Evolutionary conservation across 2,329 filamentous ascomycete species (phyloP).

Genomic region (Alternaria alternata): DNA sequence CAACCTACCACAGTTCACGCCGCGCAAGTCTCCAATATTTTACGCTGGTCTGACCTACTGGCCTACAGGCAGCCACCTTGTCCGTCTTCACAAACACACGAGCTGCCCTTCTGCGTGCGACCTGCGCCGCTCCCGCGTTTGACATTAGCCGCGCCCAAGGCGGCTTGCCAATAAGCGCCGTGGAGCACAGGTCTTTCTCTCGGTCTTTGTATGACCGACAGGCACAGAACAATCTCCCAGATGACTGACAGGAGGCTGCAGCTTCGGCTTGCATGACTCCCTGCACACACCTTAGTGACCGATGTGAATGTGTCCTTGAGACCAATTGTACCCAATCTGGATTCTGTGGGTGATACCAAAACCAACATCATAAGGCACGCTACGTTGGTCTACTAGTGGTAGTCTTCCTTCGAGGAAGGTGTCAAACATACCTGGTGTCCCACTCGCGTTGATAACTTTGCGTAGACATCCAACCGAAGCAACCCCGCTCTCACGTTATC

Average conservation of each 20-base stretch:
- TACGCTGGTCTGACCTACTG: not conserved
- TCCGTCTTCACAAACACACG: not conserved
- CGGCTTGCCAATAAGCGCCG: slow-evolving; percentile 18
- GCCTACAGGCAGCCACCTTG: slow-evolving; percentile 13
- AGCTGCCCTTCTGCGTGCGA: slow-evolving; percentile 8
- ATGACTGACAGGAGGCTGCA: slow-evolving; percentile 17
- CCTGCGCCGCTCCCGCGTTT: slow-evolving; percentile 25
- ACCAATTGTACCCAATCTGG: not conserved
- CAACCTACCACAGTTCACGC: slow-evolving; percentile 9
- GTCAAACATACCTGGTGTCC: slow-evolving; percentile 9
- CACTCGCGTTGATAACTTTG: slow-evolving; percentile 6
- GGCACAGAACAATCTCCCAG: not conserved
- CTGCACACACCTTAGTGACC: not conserved
- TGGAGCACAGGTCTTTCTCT: slow-evolving; percentile 8
- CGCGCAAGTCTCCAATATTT: slow-evolving; percentile 3
- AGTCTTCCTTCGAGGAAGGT: not conserved
- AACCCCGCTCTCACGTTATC: slow-evolving; percentile 22
- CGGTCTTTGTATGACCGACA: slow-evolving; percentile 15
- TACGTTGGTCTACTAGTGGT: slow-evolving; percentile 5
- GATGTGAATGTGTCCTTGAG: not conserved
- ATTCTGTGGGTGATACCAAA: not conserved
- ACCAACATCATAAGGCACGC: not conserved
- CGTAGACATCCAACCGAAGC: slow-evolving; percentile 16
- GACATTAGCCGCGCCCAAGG: slow-evolving; percentile 25
- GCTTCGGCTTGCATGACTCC: slow-evolving; percentile 1